A percentile compares a stretch with the other conserved stretches of the same genome.
Evolutionary conservation across 202 grass and related monocot species (phyloP).

Genomic region (Hordeum pubiflorum): DNA sequence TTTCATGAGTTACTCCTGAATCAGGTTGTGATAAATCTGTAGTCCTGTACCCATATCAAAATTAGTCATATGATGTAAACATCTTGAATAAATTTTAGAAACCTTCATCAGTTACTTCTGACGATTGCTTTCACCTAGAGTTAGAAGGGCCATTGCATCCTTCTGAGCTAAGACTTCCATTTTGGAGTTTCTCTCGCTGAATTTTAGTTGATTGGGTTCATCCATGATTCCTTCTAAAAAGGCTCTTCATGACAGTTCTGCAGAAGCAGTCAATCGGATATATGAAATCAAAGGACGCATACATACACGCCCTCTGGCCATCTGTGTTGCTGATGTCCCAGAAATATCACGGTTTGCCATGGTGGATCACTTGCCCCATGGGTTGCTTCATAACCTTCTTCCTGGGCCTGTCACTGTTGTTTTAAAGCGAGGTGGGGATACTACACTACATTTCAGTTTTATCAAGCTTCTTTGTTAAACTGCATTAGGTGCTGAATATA

Average conservation of each 20-base stretch:
- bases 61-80: background rate
- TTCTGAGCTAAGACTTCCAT: background rate
- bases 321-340: conserved; percentile 83
- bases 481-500: background rate
- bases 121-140: background rate
- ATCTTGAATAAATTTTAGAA: background rate
- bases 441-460: background rate
- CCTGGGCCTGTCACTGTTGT: conserved; percentile 90
- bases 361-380: conserved; percentile 68
- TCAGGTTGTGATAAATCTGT: background rate
- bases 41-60: background rate
- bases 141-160: background rate
- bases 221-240: conserved; percentile 6
- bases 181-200: background rate
- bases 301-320: conserved; percentile 67
- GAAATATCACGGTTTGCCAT: conserved; percentile 78
- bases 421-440: conserved; percentile 66
- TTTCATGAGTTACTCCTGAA: background rate
- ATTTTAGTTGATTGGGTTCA: background rate
- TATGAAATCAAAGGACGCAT: conserved; percentile 91
- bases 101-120: background rate
- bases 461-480: background rate
- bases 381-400: conserved; percentile 71
- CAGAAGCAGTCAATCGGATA: conserved; percentile 68
- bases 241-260: conserved; percentile 59